Base-by-base conservation (phyloP, 2,329 filamentous ascomycete species). In the Fusarium compactum region DNA sequence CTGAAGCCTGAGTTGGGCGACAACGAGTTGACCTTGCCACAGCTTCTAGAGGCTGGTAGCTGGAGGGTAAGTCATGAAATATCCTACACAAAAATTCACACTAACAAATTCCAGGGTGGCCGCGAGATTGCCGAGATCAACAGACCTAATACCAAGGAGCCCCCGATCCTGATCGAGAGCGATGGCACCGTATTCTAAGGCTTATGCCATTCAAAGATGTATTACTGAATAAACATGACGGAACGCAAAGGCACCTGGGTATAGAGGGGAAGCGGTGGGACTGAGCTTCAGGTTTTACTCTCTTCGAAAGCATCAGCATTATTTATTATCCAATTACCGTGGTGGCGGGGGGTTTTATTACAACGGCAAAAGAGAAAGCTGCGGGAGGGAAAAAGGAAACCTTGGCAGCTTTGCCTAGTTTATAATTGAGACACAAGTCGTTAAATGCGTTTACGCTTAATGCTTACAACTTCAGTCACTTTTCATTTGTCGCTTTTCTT, bases 121-220 rank as follows among this genome's bases (percentile, higher is more conserved):
- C 91, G 96, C 77, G 96, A 98, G 82, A 92, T 98, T 78, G 96
- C 96, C 69, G 95, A 98, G 83, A 94, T 98, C 70, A 95, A 94
- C 74, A 88, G 96, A 73, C 96, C 96, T 24, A 98, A 98, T 77
- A 98, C 96, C 55, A 97, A 96, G 82, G 94, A 97, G 79, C 94
- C 95, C 32, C 96, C 96, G 7, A 98, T 99, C 77, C 90, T 98
- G 82, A 98, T 98, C 75, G 88, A 97, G 73, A 97, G 94, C 71
- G 96, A 99, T 79, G 96, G 96, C 67, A 98, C 96, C 25, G 93
- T 99, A 71, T 98, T 99, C 79, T 97, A 89, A 79, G 62, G 55
- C 50, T 67, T 63, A 47, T 58, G 41, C 41, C 53, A 52, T 60
- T 65, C 46, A 50, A 65, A 52, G 46, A 65, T 62, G 69, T 69